phyloP scores from a whole-genome alignment of 1,284 basidiomycete genomes.

The Ceratobasidium sp. region DNA sequence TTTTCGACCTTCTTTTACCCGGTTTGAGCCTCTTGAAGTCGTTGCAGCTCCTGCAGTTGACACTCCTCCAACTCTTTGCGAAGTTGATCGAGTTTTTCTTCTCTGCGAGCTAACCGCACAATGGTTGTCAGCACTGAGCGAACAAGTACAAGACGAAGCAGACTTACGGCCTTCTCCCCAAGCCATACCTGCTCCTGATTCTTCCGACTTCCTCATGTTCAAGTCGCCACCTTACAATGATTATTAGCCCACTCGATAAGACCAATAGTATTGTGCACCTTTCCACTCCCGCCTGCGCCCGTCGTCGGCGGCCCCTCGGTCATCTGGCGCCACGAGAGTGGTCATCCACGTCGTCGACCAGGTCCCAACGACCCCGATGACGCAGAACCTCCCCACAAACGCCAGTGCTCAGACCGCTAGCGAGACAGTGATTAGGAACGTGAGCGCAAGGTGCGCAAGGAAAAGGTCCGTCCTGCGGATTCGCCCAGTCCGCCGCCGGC shows the following conservation, averaged over 20 bases:
- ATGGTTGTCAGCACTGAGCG: neutral
- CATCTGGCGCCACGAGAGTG: constrained; percentile 42
- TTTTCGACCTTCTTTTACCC: constrained; percentile 95
- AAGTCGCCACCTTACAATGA: too few relatives aligned
- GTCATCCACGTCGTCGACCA: constrained; percentile 21
- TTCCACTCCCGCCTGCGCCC: constrained; percentile 23
- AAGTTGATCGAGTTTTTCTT: constrained; percentile 98
- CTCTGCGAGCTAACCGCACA: constrained; percentile 81
- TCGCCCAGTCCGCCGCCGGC: constrained; percentile 38
- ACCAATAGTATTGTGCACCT: neutral
- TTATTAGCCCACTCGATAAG: too few relatives aligned
- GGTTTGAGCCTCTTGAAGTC: constrained; percentile 92
- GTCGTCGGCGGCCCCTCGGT: constrained; percentile 21
- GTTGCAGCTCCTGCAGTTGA: constrained; percentile 96
- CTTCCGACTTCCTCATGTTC: constrained; percentile 95
- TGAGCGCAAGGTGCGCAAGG: constrained; percentile 36
- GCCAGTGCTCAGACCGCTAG: constrained; percentile 16
- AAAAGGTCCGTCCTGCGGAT: constrained; percentile 29
- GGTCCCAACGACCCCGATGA: constrained; percentile 26
- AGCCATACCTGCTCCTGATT: constrained; percentile 99
- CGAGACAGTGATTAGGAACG: constrained; percentile 28
- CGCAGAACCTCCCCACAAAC: constrained; percentile 32
- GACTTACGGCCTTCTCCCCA: constrained; percentile 76
- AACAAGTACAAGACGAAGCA: neutral
- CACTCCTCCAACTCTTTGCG: constrained; percentile 97